phyloP scores from a whole-genome alignment of 1,284 basidiomycete genomes.

The Trametes pubescens region DNA sequence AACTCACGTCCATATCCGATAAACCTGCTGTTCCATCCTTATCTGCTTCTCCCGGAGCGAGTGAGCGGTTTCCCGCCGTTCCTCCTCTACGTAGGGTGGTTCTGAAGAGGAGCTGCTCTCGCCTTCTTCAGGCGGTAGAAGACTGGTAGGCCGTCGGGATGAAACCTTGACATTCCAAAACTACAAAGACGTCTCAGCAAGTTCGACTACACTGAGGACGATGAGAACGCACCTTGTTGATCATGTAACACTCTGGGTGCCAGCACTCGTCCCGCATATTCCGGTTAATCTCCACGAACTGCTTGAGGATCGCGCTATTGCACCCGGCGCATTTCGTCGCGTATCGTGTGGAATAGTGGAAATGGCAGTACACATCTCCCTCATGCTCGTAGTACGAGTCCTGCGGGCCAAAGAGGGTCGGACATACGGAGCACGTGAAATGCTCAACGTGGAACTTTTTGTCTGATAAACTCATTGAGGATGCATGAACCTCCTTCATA shows the following conservation, averaged over 20 bases:
- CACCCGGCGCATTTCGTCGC: constrained; percentile 99
- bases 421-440: constrained; percentile 97
- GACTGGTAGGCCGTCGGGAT: constrained; percentile 73
- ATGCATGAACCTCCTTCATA: constrained; percentile 27
- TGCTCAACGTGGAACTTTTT: constrained; percentile 99
- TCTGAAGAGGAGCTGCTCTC: constrained; percentile 49
- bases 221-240: constrained; percentile 81
- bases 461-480: constrained; percentile 56
- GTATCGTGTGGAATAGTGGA: constrained; percentile 98
- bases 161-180: constrained; percentile 99
- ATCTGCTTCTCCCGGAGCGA: constrained; percentile 94
- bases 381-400: constrained; percentile 99
- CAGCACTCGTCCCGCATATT: constrained; percentile 99
- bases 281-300: constrained; percentile 99
- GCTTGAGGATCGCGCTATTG: constrained; percentile 98
- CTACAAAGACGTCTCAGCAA: constrained; percentile 50
- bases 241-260: constrained; percentile 99
- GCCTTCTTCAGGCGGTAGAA: constrained; percentile 56
- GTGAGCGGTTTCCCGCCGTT: constrained; percentile 79
- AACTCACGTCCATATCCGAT: constrained; percentile 94
- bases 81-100: constrained; percentile 74
- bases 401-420: constrained; percentile 95
- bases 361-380: constrained; percentile 95
- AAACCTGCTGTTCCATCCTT: constrained; percentile 97
- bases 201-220: constrained; percentile 4